phyloP scores from a whole-genome alignment of 2,329 filamentous ascomycete genomes.

The Chaetomiaceae sp. region DNA sequence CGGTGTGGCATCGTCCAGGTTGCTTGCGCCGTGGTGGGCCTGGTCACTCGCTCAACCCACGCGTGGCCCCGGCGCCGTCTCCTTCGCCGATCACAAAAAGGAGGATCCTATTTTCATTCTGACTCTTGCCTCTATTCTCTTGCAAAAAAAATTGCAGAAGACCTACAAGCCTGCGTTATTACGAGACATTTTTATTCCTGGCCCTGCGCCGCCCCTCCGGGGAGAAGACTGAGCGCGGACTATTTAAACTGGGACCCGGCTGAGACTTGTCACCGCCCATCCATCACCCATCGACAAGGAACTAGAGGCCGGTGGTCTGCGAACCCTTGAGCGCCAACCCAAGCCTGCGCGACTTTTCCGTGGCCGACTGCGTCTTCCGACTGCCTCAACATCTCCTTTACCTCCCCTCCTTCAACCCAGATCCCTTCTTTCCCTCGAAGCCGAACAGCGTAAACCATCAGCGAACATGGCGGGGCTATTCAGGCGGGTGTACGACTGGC shows the following conservation, averaged over 20 bases:
- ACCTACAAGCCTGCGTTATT: slow-evolving; percentile 26
- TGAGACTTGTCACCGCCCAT: slow-evolving; percentile 23
- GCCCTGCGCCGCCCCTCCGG: slow-evolving; percentile 20
- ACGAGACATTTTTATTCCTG: slow-evolving; percentile 40
- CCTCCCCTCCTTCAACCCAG: slow-evolving; percentile 1
- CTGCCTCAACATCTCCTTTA: neutral
- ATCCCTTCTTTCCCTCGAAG: neutral
- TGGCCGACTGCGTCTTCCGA: neutral
- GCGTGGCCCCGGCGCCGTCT: slow-evolving; percentile 17
- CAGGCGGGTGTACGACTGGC: slow-evolving; percentile 94
- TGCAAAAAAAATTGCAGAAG: slow-evolving; percentile 20
- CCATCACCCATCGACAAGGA: neutral
- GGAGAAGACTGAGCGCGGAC: slow-evolving; percentile 30
- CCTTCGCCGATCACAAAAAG: slow-evolving; percentile 22
- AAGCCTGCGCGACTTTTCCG: slow-evolving; percentile 5
- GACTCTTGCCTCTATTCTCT: slow-evolving; percentile 16
- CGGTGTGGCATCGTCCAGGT: slow-evolving; percentile 16
- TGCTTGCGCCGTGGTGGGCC: slow-evolving; percentile 21
- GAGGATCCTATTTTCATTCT: slow-evolving; percentile 15
- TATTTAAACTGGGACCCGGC: slow-evolving; percentile 33
- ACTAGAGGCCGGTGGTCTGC: neutral
- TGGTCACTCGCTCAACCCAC: slow-evolving; percentile 20
- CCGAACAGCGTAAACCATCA: slow-evolving; percentile 10
- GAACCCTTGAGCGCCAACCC: neutral
- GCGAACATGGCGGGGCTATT: slow-evolving; percentile 80